A percentile compares a stretch with the other conserved stretches of the same genome.
These are phyloP conservation scores for Wickerhamiella shivajii DNA, from an alignment of 805 yeast genomes.

Conservation along the genomic window DNA sequence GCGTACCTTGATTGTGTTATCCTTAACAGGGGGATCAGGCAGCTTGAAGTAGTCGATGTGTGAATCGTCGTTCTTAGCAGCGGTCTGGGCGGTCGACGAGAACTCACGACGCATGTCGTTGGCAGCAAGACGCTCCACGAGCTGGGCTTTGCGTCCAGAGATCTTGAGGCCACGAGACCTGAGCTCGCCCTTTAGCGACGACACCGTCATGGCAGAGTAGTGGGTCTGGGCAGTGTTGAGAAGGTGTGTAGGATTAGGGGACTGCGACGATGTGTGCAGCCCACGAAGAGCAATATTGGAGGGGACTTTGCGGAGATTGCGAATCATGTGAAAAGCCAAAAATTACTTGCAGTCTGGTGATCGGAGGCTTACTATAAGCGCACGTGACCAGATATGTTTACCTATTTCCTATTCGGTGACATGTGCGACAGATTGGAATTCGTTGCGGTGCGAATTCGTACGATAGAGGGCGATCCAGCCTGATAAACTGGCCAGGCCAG, in stretches of 20 bases:
- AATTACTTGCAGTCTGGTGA: neutral
- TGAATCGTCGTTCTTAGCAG: slow-evolving; percentile 24
- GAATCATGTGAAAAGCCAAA: slow-evolving; percentile 1
- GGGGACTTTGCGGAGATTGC: slow-evolving; percentile 16
- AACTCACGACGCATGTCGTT: slow-evolving; percentile 16
- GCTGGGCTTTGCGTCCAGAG: slow-evolving; percentile 46
- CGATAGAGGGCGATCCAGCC: too few relatives aligned
- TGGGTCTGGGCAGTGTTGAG: slow-evolving; percentile 18
- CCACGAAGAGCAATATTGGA: slow-evolving; percentile 18
- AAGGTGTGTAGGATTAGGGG: slow-evolving; percentile 23
- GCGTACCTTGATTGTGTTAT: slow-evolving; percentile 12
- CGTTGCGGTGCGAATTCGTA: too few relatives aligned
- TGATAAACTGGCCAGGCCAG: too few relatives aligned
- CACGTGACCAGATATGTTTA: too few relatives aligned
- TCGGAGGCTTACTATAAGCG: too few relatives aligned
- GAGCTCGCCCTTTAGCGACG: slow-evolving; percentile 44
- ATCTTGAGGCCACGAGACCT: slow-evolving; percentile 44
- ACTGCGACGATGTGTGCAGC: slow-evolving; percentile 19
- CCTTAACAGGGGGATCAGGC: slow-evolving; percentile 15
- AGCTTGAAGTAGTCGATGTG: slow-evolving; percentile 25
- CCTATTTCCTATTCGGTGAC: too few relatives aligned
- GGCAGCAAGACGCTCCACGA: slow-evolving; percentile 28
- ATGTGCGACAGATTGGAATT: too few relatives aligned
- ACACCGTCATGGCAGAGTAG: slow-evolving; percentile 33
- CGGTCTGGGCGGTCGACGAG: slow-evolving; percentile 13